These are phyloP conservation scores for Haplosporangium sp. DNA, from an alignment of 371 early-diverging fungal species.

Conservation along the genomic window DNA sequence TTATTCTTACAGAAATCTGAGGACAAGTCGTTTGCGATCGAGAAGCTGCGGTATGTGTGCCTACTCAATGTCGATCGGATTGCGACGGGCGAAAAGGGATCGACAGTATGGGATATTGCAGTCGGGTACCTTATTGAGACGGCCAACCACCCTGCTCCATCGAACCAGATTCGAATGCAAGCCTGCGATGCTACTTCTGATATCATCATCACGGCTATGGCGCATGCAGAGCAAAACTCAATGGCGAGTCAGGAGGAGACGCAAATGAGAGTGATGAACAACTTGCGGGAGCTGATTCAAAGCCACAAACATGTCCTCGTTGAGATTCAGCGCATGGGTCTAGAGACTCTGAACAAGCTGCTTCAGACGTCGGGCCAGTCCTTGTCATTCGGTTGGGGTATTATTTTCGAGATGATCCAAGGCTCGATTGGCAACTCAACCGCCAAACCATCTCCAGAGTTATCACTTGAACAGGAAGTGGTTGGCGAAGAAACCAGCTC, in stretches of 20 bases:
- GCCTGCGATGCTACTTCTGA: conserved; percentile 87
- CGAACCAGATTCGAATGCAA: conserved; percentile 75
- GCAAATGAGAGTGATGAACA: conserved; percentile 61
- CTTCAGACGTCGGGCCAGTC: conserved; percentile 93
- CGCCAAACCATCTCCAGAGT: conserved; percentile 3
- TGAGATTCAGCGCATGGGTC: conserved; percentile 85
- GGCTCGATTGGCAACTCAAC: conserved; percentile 47
- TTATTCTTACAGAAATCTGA: conserved; percentile 64
- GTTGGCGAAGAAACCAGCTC: not conserved
- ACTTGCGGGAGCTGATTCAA: conserved; percentile 45
- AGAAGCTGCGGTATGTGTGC: conserved; percentile 81
- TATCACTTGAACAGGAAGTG: not conserved
- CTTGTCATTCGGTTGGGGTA: conserved; percentile 85
- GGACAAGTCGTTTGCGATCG: conserved; percentile 86
- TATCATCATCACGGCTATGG: conserved; percentile 80
- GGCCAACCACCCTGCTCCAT: conserved; percentile 73
- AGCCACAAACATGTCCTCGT: conserved; percentile 51
- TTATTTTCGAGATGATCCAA: conserved; percentile 91
- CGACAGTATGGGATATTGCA: conserved; percentile 76
- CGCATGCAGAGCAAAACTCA: conserved; percentile 65
- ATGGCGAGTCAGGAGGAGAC: conserved; percentile 66
- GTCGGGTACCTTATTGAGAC: conserved; percentile 84
- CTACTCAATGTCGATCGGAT: conserved; percentile 78
- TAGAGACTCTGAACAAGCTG: conserved; percentile 91
- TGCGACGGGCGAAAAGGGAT: conserved; percentile 60